Evolutionary conservation across 768 basidiomycete genomes (phyloP).

Genomic region (Collybia mongolica): DNA sequence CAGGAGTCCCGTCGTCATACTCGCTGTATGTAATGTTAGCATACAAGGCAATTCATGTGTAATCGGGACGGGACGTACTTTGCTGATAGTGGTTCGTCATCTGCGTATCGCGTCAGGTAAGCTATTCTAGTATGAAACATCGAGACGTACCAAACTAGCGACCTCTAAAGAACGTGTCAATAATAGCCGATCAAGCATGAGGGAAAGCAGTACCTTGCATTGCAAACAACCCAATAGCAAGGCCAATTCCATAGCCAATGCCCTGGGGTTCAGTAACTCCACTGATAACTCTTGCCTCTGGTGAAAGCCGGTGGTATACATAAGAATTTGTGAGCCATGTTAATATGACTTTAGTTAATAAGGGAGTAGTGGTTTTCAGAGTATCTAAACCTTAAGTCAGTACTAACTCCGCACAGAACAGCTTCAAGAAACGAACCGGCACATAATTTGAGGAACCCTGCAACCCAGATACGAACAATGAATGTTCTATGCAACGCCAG

Average conservation of each 20-base stretch:
- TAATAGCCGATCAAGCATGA: neutral
- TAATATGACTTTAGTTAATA: slow-evolving; percentile 46
- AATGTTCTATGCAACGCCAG: slow-evolving; percentile 35
- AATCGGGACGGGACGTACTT: slow-evolving; percentile 4
- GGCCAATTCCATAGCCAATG: slow-evolving; percentile 52
- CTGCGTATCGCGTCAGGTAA: slow-evolving; percentile 5
- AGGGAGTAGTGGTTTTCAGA: slow-evolving; percentile 43
- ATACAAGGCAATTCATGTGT: neutral
- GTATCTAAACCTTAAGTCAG: slow-evolving; percentile 28
- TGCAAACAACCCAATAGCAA: slow-evolving; percentile 46
- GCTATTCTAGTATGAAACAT: neutral
- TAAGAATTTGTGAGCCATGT: slow-evolving; percentile 47
- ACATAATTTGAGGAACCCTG: slow-evolving; percentile 35
- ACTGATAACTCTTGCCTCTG: slow-evolving; percentile 24
- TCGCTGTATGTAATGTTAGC: slow-evolving; percentile 3
- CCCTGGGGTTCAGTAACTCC: slow-evolving; percentile 33
- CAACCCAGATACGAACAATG: slow-evolving; percentile 32
- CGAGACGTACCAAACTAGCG: slow-evolving; percentile 28
- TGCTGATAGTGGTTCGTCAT: slow-evolving; percentile 22
- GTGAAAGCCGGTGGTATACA: slow-evolving; percentile 28
- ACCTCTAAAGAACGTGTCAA: slow-evolving; percentile 17
- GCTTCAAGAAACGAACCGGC: slow-evolving; percentile 20
- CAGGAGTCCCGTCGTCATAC: slow-evolving; percentile 13
- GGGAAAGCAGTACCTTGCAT: slow-evolving; percentile 43
- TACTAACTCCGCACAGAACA: neutral